phyloP scores from a whole-genome alignment of 1,284 basidiomycete genomes.

The Ustilago curta region DNA sequence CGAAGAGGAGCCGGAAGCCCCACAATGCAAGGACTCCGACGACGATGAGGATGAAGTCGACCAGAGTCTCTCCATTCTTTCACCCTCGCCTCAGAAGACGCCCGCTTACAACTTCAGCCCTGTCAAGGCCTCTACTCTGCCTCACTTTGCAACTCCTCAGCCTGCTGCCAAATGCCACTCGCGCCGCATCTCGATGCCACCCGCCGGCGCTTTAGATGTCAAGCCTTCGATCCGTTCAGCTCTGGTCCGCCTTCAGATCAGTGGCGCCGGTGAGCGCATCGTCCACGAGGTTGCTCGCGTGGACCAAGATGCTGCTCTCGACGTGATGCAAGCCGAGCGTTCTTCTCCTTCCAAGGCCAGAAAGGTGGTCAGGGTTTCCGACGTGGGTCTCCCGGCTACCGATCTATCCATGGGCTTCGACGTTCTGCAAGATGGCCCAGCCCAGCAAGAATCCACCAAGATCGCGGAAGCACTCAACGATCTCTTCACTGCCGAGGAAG shows the following conservation, averaged over 20 bases:
- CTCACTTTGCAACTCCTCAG: slow-evolving; percentile 41
- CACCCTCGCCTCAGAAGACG: slow-evolving; percentile 19
- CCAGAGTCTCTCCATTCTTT: slow-evolving; percentile 36
- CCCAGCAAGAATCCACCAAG: slow-evolving; percentile 17
- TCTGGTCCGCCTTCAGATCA: slow-evolving; percentile 42
- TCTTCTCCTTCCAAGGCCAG: slow-evolving; percentile 28
- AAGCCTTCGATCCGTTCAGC: slow-evolving; percentile 32
- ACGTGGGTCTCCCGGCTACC: slow-evolving; percentile 40
- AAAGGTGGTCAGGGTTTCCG: slow-evolving; percentile 38
- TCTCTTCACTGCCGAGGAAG: slow-evolving; percentile 41
- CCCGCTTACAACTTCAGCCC: slow-evolving; percentile 29
- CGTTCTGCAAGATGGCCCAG: slow-evolving; percentile 19
- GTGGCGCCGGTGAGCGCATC: slow-evolving; percentile 32
- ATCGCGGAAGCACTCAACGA: slow-evolving; percentile 40
- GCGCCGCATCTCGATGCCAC: slow-evolving; percentile 39
- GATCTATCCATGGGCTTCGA: slow-evolving; percentile 47
- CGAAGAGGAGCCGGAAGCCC: slow-evolving; percentile 12
- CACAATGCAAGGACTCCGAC: slow-evolving; percentile 25
- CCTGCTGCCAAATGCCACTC: slow-evolving; percentile 21
- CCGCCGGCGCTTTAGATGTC: slow-evolving; percentile 21
- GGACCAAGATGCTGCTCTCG: not conserved
- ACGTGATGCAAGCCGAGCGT: not conserved
- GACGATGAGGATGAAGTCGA: slow-evolving; percentile 53
- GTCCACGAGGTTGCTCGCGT: slow-evolving; percentile 19
- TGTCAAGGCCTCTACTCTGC: slow-evolving; percentile 30